Base-by-base conservation (phyloP, 192 early-diverging fungal species). In the Coemansia sp. region DNA sequence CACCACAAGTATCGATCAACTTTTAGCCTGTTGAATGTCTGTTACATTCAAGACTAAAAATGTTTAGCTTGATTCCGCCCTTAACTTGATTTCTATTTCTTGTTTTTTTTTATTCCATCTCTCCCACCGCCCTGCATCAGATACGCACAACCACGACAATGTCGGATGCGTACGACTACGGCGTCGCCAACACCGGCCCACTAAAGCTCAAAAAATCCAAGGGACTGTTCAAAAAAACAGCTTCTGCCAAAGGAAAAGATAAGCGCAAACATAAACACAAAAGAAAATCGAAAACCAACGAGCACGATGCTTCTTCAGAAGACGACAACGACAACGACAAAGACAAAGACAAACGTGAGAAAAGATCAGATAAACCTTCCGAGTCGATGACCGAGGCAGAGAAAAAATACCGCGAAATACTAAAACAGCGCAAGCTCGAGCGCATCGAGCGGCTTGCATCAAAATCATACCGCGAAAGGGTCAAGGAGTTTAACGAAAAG, bases 401-500 rank as follows among this genome's bases (percentile, higher is more conserved):
- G 65, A 67, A 51, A 35, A 52, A 58, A 9, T 61, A 69, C 36
- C 75, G 74, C 14, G 72, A 74, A 5, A 53, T 63, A 5, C 57
- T 37, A 54, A 51, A 14, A 35, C 64, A 71, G 38, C 80, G 80
- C 32, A 67, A 66, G 59, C 62, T 68, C 12, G 76, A 86, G 52
- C 81, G 70, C 48, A 79, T 84, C 51, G 72, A 81, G 7, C 52
- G 65, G 51, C 39, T 80, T 52, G 79, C 81, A 1, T 69, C 67
- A 45, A 86, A 84, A 59, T 74, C 77, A 8, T 73, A 84, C 43
- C 71, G 79, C 28, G 85, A 86, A 4, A 73, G 76, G 17, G 67
- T 74, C 15, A 72, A 86, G 65, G 88, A 89, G 14, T 89, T 88
- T 74, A 91, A 91, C 72, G 82, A 85, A 17, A 86, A 88, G 62